Percentiles rank a stretch among this genome's conserved stretches.
phyloP scores from a whole-genome alignment of 2,329 filamentous ascomycete species.

The Exophiala alcalophila region DNA sequence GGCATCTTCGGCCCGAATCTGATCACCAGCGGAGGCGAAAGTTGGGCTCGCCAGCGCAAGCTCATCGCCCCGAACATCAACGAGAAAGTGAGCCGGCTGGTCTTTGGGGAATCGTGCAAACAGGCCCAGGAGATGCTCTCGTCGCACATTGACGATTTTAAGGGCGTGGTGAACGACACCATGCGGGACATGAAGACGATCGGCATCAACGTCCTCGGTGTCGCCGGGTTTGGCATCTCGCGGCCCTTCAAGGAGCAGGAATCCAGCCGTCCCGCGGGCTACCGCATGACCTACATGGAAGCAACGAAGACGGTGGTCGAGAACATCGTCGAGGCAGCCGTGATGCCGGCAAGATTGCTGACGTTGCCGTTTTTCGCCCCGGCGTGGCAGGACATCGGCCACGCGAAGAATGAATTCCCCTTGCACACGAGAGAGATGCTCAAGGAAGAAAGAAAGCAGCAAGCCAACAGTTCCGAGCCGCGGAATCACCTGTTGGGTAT shows the following conservation, averaged over 20 bases:
- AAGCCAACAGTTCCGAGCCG: constrained; percentile 31
- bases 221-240: constrained; percentile 36
- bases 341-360: constrained; percentile 32
- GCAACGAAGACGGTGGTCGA: constrained; percentile 35
- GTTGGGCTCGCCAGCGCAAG: constrained; percentile 38
- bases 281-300: constrained; percentile 35
- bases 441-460: constrained; percentile 29
- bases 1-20: constrained; percentile 38
- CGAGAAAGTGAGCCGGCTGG: constrained; percentile 37
- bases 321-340: constrained; percentile 32
- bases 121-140: constrained; percentile 36
- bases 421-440: constrained; percentile 33
- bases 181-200: constrained; percentile 34
- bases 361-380: constrained; percentile 22
- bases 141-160: constrained; percentile 31
- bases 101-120: constrained; percentile 37
- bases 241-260: constrained; percentile 33
- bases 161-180: constrained; percentile 30
- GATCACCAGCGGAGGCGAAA: constrained; percentile 32
- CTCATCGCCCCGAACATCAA: constrained; percentile 39
- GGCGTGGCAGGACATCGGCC: constrained; percentile 31
- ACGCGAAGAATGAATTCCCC: constrained; percentile 32
- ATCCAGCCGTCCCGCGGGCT: constrained; percentile 21
- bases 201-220: constrained; percentile 41
- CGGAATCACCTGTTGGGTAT: constrained; percentile 30